These are phyloP conservation scores for Tephrocybe sp. DNA, from an alignment of 768 basidiomycete species.

Conservation along the genomic window DNA sequence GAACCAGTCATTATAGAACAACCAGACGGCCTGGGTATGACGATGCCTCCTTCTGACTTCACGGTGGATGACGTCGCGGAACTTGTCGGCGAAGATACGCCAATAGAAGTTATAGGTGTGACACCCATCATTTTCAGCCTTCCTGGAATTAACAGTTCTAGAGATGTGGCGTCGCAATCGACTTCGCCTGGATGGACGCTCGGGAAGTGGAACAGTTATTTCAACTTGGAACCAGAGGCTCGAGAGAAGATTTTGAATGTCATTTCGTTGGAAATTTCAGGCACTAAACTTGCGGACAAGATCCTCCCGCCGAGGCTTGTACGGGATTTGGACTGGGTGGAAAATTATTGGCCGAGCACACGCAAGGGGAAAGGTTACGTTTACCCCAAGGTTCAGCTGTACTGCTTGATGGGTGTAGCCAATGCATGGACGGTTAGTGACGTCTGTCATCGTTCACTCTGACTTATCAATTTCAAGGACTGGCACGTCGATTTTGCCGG, in stretches of 20 bases:
- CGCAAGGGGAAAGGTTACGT: constrained; percentile 69
- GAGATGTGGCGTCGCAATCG: constrained; percentile 89
- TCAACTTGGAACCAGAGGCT: constrained; percentile 59
- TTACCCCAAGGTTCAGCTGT: constrained; percentile 93
- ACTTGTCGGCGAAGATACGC: constrained; percentile 72
- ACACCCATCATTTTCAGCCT: constrained; percentile 4
- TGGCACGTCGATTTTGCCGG: constrained; percentile 99
- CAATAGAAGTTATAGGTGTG: constrained; percentile 91
- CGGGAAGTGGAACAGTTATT: constrained; percentile 89
- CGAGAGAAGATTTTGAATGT: constrained; percentile 93
- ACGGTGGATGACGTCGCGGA: constrained; percentile 82
- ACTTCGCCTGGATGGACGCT: constrained; percentile 87
- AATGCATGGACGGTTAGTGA: constrained; percentile 87
- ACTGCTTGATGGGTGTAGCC: constrained; percentile 95
- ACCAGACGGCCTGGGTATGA: constrained; percentile 86
- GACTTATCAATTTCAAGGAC: constrained; percentile 54
- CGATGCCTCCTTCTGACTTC: constrained; percentile 73
- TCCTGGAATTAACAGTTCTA: constrained; percentile 4
- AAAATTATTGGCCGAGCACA: constrained; percentile 88
- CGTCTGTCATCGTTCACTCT: constrained; percentile 1
- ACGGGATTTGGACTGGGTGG: constrained; percentile 94
- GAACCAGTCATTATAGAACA: constrained; percentile 83
- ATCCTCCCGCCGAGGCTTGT: constrained; percentile 84
- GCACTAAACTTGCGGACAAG: constrained; percentile 74
- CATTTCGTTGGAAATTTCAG: constrained; percentile 92